These are phyloP conservation scores for Gossypium sturtianum DNA, from an alignment of 345 rosid genomes.

Conservation along the genomic window DNA sequence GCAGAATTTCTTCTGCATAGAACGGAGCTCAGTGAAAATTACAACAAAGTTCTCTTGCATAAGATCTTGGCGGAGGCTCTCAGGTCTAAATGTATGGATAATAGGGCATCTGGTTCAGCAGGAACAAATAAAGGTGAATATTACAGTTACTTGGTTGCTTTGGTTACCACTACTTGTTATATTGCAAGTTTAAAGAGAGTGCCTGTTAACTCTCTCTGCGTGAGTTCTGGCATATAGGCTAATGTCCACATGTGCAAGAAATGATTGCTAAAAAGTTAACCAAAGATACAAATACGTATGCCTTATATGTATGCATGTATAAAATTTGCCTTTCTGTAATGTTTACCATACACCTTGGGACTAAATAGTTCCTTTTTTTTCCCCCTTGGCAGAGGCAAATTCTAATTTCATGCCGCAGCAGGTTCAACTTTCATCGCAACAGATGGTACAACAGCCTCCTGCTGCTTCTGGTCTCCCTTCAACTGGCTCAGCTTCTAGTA, in stretches of 20 bases:
- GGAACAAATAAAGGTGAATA: conserved; percentile 34
- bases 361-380: not conserved
- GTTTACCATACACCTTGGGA: not conserved
- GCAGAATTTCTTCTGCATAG: conserved; percentile 26
- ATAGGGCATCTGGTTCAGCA: conserved; percentile 20
- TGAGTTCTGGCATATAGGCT: not conserved
- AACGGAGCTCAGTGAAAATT: conserved; percentile 34
- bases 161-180: not conserved
- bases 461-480: conserved; percentile 12
- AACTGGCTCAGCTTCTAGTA: not conserved
- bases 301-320: not conserved
- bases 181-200: not conserved
- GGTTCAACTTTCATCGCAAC: conserved; percentile 29
- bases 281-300: not conserved
- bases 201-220: not conserved
- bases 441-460: conserved; percentile 20
- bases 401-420: conserved; percentile 32
- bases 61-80: conserved; percentile 60
- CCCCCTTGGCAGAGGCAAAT: conserved; percentile 27
- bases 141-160: not conserved
- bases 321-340: not conserved
- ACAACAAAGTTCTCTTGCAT: conserved; percentile 37
- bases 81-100: conserved; percentile 42
- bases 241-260: not conserved
- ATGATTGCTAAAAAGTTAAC: not conserved